Evolutionary conservation across 768 basidiomycete genomes (phyloP).

Genomic region (Mycena filopes): DNA sequence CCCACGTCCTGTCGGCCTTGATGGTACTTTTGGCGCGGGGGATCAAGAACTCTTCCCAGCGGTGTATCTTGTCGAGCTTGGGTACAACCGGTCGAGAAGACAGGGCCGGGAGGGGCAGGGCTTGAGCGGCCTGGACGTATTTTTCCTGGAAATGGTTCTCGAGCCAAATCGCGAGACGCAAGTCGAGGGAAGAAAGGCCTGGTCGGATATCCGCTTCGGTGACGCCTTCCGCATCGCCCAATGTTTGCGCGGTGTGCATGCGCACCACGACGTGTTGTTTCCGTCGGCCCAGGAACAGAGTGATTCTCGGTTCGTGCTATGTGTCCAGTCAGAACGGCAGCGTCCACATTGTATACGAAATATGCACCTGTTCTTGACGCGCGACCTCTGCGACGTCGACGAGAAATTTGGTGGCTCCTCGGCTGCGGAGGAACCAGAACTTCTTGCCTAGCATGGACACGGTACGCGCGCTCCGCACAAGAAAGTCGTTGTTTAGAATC

Average conservation of each 20-base stretch:
- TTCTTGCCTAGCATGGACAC: slow-evolving; percentile 31
- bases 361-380: slow-evolving; percentile 20
- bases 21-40: background rate
- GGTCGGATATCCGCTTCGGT: slow-evolving; percentile 4
- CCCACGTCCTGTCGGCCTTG: slow-evolving; percentile 6
- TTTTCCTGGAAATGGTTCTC: slow-evolving; percentile 17
- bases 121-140: slow-evolving; percentile 12
- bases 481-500: slow-evolving; percentile 4
- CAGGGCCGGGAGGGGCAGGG: slow-evolving; percentile 12
- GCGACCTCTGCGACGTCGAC: slow-evolving; percentile 12
- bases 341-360: background rate
- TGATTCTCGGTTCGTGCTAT: slow-evolving; percentile 24
- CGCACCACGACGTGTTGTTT: slow-evolving; percentile 17
- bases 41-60: background rate
- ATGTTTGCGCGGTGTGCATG: slow-evolving; percentile 19
- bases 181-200: slow-evolving; percentile 15
- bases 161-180: slow-evolving; percentile 24
- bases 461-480: slow-evolving; percentile 8
- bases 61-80: background rate
- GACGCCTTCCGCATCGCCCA: background rate
- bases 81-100: slow-evolving; percentile 4
- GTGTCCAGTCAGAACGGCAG: background rate
- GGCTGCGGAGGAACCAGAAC: slow-evolving; percentile 18
- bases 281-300: slow-evolving; percentile 5
- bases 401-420: slow-evolving; percentile 15